Percentiles rank a stretch among this genome's conserved stretches.
phyloP scores from a whole-genome alignment of 805 yeast species.

The Schwanniomyces vanrijiae region DNA sequence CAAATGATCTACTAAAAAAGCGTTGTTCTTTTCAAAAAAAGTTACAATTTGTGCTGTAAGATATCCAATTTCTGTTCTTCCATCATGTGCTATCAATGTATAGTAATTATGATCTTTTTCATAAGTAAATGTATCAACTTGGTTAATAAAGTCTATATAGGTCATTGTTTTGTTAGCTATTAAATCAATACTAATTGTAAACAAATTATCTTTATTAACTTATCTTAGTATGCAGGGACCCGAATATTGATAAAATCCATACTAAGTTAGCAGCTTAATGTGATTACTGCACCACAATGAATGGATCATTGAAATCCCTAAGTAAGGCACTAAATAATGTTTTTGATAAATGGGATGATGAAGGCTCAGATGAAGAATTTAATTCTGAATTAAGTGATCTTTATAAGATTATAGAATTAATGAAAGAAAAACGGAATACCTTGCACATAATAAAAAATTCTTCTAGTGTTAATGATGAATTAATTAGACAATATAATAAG shows the following conservation, averaged over 20 bases:
- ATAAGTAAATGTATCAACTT: conserved; percentile 34
- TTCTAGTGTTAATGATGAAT: conserved; percentile 33
- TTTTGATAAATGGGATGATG: conserved; percentile 22
- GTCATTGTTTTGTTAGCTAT: neutral
- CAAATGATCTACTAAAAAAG: conserved; percentile 20
- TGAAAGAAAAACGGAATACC: conserved; percentile 34
- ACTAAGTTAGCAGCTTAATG: neutral
- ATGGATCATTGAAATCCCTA: conserved; percentile 27
- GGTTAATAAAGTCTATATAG: conserved; percentile 15
- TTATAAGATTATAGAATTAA: conserved; percentile 13
- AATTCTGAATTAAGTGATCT: conserved; percentile 11
- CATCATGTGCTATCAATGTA: conserved; percentile 30
- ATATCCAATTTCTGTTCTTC: conserved; percentile 26
- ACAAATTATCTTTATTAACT: conserved; percentile 4
- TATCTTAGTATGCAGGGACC: neutral
- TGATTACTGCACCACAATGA: conserved; percentile 7
- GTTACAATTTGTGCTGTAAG: conserved; percentile 23
- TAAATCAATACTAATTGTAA: neutral
- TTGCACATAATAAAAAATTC: conserved; percentile 25
- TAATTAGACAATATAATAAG: conserved; percentile 32
- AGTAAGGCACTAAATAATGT: conserved; percentile 22
- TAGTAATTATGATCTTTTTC: conserved; percentile 14
- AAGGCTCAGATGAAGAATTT: conserved; percentile 3
- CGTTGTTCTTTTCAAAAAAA: conserved; percentile 14
- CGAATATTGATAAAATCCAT: neutral